phyloP scores from a whole-genome alignment of 139 green algal genomes.

The Ettlia oleoabundans region DNA sequence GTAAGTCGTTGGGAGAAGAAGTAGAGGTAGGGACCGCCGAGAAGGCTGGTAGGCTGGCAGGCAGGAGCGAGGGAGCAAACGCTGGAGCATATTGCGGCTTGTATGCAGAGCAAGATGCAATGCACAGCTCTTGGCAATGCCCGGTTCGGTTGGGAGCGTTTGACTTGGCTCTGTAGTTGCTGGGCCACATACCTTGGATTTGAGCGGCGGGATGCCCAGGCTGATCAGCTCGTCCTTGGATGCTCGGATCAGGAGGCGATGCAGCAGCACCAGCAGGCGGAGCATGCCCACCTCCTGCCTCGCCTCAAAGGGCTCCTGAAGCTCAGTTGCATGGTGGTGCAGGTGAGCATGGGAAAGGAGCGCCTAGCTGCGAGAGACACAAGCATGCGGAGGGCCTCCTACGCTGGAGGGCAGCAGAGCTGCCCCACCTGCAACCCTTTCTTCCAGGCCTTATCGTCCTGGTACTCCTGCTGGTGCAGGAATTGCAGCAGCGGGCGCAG shows the following conservation, averaged over 20 bases:
- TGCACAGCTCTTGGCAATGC: no score
- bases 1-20: background rate
- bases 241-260: slow-evolving; percentile 78
- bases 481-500: slow-evolving; percentile 94
- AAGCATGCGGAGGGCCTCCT: background rate
- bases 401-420: background rate
- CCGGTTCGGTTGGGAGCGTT: no score
- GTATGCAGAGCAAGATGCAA: no score
- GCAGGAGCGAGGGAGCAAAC: no score
- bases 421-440: slow-evolving; percentile 11
- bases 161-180: no score
- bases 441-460: slow-evolving; percentile 55
- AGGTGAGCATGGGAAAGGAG: background rate
- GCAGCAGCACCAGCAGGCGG: slow-evolving; percentile 77
- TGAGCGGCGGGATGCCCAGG: slow-evolving; percentile 72
- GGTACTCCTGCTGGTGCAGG: slow-evolving; percentile 80
- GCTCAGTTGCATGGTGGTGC: no score
- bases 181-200: no score
- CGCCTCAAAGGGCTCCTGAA: slow-evolving; percentile 77
- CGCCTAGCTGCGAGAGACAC: background rate
- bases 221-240: slow-evolving; percentile 80
- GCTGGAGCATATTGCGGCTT: no score
- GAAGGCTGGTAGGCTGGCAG: no score
- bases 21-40: background rate
- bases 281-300: slow-evolving; percentile 34